Evolutionary conservation across 768 basidiomycete species (phyloP).

Genomic region (Russula ochroleuca): DNA sequence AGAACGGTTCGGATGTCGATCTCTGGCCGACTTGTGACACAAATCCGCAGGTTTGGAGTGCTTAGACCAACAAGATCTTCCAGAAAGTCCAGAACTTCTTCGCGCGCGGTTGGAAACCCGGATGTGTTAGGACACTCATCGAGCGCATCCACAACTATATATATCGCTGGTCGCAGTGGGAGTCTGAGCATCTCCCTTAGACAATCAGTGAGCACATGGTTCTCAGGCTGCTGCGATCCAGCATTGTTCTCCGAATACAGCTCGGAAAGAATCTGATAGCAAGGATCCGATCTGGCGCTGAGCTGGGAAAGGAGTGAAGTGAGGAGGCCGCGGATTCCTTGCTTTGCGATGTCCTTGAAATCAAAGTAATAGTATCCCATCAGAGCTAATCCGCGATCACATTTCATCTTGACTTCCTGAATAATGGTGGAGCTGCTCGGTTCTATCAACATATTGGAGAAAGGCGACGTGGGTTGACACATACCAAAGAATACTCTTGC

Average conservation of each 20-base stretch:
- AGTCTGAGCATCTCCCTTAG: slow-evolving; percentile 7
- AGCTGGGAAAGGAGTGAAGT: slow-evolving; percentile 6
- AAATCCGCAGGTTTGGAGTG: slow-evolving; percentile 4
- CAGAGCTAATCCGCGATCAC: neutral
- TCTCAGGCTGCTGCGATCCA: neutral
- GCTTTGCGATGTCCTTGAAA: slow-evolving; percentile 1
- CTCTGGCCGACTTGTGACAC: slow-evolving; percentile 9
- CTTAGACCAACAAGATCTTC: neutral
- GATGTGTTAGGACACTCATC: slow-evolving; percentile 13
- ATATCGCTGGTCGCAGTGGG: neutral
- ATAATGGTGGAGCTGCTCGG: neutral
- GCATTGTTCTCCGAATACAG: neutral
- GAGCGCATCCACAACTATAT: slow-evolving; percentile 14
- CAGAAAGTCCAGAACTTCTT: slow-evolving; percentile 1
- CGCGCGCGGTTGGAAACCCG: neutral
- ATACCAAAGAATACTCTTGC: slow-evolving; percentile 10
- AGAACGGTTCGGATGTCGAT: slow-evolving; percentile 4
- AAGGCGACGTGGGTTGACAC: neutral
- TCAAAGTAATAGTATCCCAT: slow-evolving; percentile 13
- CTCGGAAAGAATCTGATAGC: neutral
- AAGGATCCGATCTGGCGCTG: neutral
- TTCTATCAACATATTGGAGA: neutral
- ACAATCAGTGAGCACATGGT: neutral
- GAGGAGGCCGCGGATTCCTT: slow-evolving; percentile 3
- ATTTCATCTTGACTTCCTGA: neutral